These are phyloP conservation scores for Austroboletus eburneus DNA, from an alignment of 768 basidiomycete species.

Conservation along the genomic window DNA sequence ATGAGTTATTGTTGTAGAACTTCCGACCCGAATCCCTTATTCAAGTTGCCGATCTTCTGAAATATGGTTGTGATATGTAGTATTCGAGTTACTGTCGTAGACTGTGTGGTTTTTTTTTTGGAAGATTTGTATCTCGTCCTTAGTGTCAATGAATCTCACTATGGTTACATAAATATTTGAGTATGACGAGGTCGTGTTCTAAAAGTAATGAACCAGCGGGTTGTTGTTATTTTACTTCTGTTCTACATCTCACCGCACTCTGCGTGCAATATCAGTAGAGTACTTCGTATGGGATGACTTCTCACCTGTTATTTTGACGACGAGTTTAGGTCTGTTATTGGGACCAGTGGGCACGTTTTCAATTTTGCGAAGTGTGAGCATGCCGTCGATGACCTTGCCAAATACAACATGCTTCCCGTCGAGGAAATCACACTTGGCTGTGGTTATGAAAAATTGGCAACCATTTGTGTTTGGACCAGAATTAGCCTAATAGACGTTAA, in stretches of 20 bases:
- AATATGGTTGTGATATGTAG: no score
- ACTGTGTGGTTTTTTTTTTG: no score
- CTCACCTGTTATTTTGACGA: slow-evolving; percentile 83
- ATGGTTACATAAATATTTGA: no score
- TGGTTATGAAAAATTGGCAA: slow-evolving; percentile 98
- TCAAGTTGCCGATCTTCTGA: no score
- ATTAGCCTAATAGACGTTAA: slow-evolving; percentile 62
- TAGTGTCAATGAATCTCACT: no score
- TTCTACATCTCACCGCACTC: slow-evolving; percentile 59
- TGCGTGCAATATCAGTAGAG: slow-evolving; percentile 17
- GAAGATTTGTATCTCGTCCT: no score
- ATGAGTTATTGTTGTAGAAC: no score
- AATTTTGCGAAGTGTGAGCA: slow-evolving; percentile 94
- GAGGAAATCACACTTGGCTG: slow-evolving; percentile 90
- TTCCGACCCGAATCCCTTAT: no score
- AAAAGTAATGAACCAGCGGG: not conserved
- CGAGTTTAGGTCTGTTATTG: slow-evolving; percentile 86
- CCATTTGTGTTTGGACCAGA: slow-evolving; percentile 94
- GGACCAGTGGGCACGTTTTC: slow-evolving; percentile 92
- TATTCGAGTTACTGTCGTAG: no score
- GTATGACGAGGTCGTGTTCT: no score
- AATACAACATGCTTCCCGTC: slow-evolving; percentile 96
- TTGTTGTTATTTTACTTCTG: not conserved
- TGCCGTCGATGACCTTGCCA: slow-evolving; percentile 84
- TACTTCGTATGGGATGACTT: not conserved